Conservation (phyloP, 176 grass and related monocot genomes). For the Cymbopogon citratus region DNA sequence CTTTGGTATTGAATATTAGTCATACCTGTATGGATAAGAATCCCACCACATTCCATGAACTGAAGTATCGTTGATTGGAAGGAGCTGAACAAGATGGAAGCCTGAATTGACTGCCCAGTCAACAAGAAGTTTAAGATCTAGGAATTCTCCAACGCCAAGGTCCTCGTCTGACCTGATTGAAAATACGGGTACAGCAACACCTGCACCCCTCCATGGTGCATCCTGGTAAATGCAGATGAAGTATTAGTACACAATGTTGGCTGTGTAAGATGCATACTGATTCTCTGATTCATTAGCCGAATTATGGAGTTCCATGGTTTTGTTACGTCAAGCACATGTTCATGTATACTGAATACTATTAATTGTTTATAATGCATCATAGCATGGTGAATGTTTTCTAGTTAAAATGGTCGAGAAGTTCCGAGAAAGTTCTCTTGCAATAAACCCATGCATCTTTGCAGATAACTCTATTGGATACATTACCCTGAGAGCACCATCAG, state of each 20-base stretch:
- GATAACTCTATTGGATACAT: conserved; percentile 8
- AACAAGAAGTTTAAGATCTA: conserved; percentile 93
- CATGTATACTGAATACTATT: conserved; percentile 12
- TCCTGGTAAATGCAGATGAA: conserved; percentile 55
- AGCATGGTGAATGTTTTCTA: neutral
- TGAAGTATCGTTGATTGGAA: conserved; percentile 95
- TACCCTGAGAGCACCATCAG: conserved; percentile 89
- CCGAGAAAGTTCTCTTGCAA: neutral
- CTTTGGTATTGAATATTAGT: conserved; percentile 18
- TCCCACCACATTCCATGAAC: conserved; percentile 99
- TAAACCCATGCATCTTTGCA: conserved; percentile 15
- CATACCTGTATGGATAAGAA: conserved; percentile 95
- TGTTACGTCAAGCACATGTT: conserved; percentile 5
- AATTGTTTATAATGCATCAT: conserved; percentile 5
- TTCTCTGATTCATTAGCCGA: conserved; percentile 22
- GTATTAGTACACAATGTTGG: conserved; percentile 5
- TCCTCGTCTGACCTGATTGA: conserved; percentile 80
- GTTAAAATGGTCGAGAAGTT: neutral
- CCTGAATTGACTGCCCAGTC: conserved; percentile 88
- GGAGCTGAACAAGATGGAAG: conserved; percentile 97
- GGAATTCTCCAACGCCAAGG: conserved; percentile 97
- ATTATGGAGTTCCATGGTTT: conserved; percentile 2
- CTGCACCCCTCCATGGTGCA: conserved; percentile 84
- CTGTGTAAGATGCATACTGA: conserved; percentile 7
- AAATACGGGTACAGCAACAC: conserved; percentile 93